Percentiles rank a stretch among this genome's conserved stretches.
phyloP scores from a whole-genome alignment of 768 basidiomycete species.

The Termitomyces heimii region DNA sequence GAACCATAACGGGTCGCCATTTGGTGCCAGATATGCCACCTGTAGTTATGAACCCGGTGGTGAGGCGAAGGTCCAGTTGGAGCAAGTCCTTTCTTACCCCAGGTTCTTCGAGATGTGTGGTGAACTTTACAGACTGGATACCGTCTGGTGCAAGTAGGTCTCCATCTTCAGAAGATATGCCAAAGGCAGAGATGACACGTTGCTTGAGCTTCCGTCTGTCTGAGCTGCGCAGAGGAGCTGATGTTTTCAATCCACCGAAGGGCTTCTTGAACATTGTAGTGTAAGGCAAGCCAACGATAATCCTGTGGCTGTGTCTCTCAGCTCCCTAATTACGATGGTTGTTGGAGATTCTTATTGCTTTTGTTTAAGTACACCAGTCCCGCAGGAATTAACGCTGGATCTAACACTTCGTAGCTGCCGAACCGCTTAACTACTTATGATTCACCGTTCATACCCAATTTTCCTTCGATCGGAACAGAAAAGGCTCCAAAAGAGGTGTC shows the following conservation, averaged over 20 bases:
- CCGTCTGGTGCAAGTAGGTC: constrained; percentile 73
- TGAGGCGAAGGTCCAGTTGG: background rate
- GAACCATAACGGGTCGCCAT: constrained; percentile 78
- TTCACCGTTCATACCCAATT: constrained; percentile 25
- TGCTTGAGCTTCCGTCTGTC: constrained; percentile 70
- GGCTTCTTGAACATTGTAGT: constrained; percentile 75
- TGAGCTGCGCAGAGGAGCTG: constrained; percentile 68
- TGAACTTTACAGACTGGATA: constrained; percentile 61
- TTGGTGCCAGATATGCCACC: constrained; percentile 58
- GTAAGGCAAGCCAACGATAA: background rate
- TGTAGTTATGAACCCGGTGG: constrained; percentile 18
- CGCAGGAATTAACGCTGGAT: constrained; percentile 32
- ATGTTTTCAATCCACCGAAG: constrained; percentile 60
- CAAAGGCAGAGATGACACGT: constrained; percentile 44
- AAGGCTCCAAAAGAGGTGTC: background rate
- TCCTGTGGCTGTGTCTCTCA: constrained; percentile 11
- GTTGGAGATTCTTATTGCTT: too few species aligned
- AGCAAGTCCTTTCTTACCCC: constrained; percentile 37
- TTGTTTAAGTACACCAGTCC: constrained; percentile 4
- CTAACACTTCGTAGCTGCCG: constrained; percentile 31
- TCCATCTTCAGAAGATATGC: constrained; percentile 47
- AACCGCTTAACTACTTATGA: constrained; percentile 28
- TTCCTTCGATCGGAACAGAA: background rate
- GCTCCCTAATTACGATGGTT: too few species aligned
- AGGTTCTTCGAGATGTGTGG: constrained; percentile 54